These are phyloP conservation scores for Hirsutella rhossiliensis DNA, from an alignment of 2,329 filamentous ascomycete genomes.

Conservation along the genomic window DNA sequence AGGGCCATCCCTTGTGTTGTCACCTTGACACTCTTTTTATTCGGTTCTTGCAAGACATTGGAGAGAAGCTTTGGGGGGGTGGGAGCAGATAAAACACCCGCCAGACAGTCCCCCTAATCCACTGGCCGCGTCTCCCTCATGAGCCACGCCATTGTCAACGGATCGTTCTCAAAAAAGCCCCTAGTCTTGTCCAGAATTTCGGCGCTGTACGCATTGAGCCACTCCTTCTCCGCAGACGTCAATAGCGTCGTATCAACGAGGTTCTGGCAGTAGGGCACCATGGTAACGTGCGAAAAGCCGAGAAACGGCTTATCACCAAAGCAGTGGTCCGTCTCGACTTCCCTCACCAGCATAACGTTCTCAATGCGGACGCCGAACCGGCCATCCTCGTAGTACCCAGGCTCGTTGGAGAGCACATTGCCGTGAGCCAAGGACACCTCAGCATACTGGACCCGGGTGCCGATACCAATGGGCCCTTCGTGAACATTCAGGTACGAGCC, in stretches of 20 bases:
- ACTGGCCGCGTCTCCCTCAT: constrained; percentile 71
- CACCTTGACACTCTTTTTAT: background rate
- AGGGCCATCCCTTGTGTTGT: background rate
- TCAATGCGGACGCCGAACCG: constrained; percentile 93
- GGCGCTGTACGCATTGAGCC: constrained; percentile 77
- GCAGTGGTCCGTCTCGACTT: constrained; percentile 73
- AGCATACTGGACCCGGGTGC: constrained; percentile 79
- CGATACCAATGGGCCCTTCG: constrained; percentile 93
- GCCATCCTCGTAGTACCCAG: constrained; percentile 94
- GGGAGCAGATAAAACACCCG: background rate
- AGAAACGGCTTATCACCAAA: constrained; percentile 93
- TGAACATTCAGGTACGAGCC: constrained; percentile 95
- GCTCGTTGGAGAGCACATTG: constrained; percentile 92
- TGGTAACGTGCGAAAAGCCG: constrained; percentile 92
- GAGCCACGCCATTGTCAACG: constrained; percentile 66
- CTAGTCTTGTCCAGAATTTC: constrained; percentile 76
- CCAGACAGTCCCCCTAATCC: constrained; percentile 8
- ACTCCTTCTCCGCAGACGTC: constrained; percentile 62
- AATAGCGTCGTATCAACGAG: constrained; percentile 67
- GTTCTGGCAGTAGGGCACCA: constrained; percentile 89
- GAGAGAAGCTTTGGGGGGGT: background rate
- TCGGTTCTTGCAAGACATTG: background rate
- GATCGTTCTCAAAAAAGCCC: constrained; percentile 61
- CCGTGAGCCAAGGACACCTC: constrained; percentile 84
- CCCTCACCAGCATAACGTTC: constrained; percentile 84